Evolutionary conservation across 1,284 basidiomycete species (phyloP), one percentile per base, ranked within the genome.

Genomic region (Naganishia sp.): DNA sequence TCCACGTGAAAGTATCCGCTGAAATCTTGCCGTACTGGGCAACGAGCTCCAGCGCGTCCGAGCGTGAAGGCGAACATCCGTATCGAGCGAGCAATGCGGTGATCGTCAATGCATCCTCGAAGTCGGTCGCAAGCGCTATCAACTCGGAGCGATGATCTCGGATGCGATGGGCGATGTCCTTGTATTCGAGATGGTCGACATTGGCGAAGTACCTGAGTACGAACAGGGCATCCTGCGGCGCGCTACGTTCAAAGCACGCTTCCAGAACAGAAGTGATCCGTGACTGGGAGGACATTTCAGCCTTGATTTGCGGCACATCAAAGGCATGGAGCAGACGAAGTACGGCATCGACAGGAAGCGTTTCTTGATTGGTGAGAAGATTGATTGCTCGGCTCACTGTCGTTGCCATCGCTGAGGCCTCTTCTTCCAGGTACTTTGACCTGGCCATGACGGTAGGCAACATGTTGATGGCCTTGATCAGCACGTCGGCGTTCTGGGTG

Each of bases 121-220:
- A 72, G 15, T 80, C 81, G 7, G 79, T 73, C 17, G 52, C 35
- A 17, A 76, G 73, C 0, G 83, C 83, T 13, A 90, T 81, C 2
- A 81, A 79, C 32, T 85, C 82, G 11, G 88, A 63, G 2, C 35
- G 17, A 25, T 49, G 47, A 6, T 23, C 10, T 18, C 31, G 39
- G 18, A 56, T 21, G 28, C 2, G 15, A 6, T 39, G 25, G 17
- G 41, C 46, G 32, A 25, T 21, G 47, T 32, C 17, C 23, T 42
- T 28, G 35, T n/a, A 15, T 3, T 31, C 45, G 11, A 25, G 13
- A 18, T 32, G 43, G 9, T 32, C 18, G 1, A 17, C 9, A 17
- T 41, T 23, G 25, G 23, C 58, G 21, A 61, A 51, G 28, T 51
- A 61, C 17, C 21, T 15, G 13, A 61, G 47, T 2, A 51, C 58